Evolutionary conservation across 805 yeast species (phyloP), one percentile per base, ranked within the genome.

Genomic region (Wickerhamomyces sydowiorum): DNA sequence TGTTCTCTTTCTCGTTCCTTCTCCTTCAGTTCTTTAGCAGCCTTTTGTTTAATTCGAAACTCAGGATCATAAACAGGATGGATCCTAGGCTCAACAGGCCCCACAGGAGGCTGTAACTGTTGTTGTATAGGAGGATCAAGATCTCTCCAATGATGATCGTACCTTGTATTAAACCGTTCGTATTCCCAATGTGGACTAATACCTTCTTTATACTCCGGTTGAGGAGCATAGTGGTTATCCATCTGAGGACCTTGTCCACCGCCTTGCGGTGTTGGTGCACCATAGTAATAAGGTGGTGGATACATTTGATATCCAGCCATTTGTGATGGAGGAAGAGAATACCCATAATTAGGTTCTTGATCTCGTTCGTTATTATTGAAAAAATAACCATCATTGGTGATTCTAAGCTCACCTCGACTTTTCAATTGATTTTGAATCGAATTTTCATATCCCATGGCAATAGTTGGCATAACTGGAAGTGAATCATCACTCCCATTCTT

Each of bases 391-490:
- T 45, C 43, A 1, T 51, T 51, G 2, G 56, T 54, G 38, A 54
- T 56, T 30, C 58, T 46, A 28, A 56, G 27, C 32, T 53, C 60
- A 17, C 56, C 49, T 4, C 45, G 41, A 18, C 41, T 43, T 9
- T 42, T 44, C 17, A 49, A 31, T 27, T 41, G 34, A 24, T 46
- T 49, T 14, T 47, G 48, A 20, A 53, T 22, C 10, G 54, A 48
- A 36, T 56, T 56, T 38, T 56, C 57, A 38, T 43, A 54, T 7
- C 60, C 60, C 46, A 51, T 50, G 1, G 60, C 60, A 14, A 56
- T 27, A 1, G 60, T 56, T 2, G 60, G 60, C 58, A 53, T 54
- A 25, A 56, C 27, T 20, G 44, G 54, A 29, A 56, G 24, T 7
- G 39, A 36, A 38, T 56, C 60, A 23, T 46, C 59, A 37, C 53